phyloP scores from a whole-genome alignment of 2,329 filamentous ascomycete species.

The Phialophora tarda region DNA sequence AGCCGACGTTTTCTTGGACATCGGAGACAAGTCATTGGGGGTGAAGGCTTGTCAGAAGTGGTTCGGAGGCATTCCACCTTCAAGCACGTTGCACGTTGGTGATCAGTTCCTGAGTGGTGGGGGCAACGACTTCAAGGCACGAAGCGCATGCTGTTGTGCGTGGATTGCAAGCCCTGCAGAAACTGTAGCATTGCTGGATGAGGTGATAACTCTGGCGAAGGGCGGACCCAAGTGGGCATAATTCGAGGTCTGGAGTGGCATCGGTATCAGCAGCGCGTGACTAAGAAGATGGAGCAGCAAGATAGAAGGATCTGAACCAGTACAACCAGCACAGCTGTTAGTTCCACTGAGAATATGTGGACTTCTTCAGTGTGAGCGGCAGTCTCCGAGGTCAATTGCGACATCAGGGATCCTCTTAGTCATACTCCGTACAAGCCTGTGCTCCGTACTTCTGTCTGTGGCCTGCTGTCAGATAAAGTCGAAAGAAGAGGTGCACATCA shows the following conservation, averaged over 20 bases:
- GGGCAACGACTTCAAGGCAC: conserved; percentile 96
- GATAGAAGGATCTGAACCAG: background rate
- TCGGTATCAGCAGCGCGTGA: background rate
- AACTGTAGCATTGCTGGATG: conserved; percentile 87
- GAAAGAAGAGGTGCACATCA: background rate
- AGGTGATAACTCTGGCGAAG: conserved; percentile 50
- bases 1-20: conserved; percentile 97
- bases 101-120: conserved; percentile 95
- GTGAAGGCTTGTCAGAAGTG: conserved; percentile 90
- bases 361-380: background rate
- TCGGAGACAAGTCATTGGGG: conserved; percentile 97
- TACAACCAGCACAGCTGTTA: background rate
- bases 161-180: conserved; percentile 95
- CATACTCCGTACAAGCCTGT: background rate
- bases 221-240: conserved; percentile 5
- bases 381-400: background rate
- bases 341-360: background rate
- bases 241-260: background rate
- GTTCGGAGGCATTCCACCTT: conserved; percentile 66
- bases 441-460: background rate
- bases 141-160: conserved; percentile 88
- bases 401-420: background rate
- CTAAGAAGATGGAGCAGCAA: background rate
- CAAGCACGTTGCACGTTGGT: conserved; percentile 88
- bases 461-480: background rate